Base-by-base conservation (phyloP, 768 basidiomycete species). In the Lactarius deliciosus region DNA sequence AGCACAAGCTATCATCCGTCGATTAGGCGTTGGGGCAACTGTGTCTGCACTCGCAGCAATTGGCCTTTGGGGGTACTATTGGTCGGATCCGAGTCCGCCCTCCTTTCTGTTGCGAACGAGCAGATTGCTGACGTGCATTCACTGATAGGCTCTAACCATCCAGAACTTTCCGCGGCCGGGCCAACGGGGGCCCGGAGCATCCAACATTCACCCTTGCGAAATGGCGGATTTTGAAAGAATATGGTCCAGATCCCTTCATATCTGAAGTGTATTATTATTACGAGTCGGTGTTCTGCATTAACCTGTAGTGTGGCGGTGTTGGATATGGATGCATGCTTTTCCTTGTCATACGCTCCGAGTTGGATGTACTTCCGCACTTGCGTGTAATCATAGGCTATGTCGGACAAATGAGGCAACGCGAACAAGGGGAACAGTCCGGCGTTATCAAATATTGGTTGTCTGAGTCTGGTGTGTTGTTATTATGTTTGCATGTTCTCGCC, bases 31-130 rank as follows among this genome's bases (percentile, higher is more conserved):
- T 5, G 68, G 69, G 9, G 62, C 61, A 57, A 66, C 64, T 2
- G 55, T 66, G 32, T 63, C 68, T 18, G 68, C 62, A 30, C 41
- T 65, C 1, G 68, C 61, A 8, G 70, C 70, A 11, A 60, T 69
- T 22, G 20, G 64, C 20, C 54, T 69, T 15, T 70, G 70, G 67
- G 36, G 64, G 68, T 70, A 69, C 53, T 61, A 57, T 47, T 53
- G 64, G 68, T 63, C 64, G 61, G 64, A 69, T 63, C 20, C 13
- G 53, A 63, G 62, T 65, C 56, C 57, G 61, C 64, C 53, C 0
- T 61, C 28, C 36, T 64, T 63, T 25, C 54, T 55, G 32, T 20
- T 60, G 50, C 56, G n/a, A 18, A 16, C 4, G 7, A 20, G 28
- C 22, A 45, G 54, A 15, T 55, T 55, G 45, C 56, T 68, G 58